Evolutionary conservation across 768 basidiomycete genomes (phyloP).

Genomic region (Coprinopsis strossmayeri): DNA sequence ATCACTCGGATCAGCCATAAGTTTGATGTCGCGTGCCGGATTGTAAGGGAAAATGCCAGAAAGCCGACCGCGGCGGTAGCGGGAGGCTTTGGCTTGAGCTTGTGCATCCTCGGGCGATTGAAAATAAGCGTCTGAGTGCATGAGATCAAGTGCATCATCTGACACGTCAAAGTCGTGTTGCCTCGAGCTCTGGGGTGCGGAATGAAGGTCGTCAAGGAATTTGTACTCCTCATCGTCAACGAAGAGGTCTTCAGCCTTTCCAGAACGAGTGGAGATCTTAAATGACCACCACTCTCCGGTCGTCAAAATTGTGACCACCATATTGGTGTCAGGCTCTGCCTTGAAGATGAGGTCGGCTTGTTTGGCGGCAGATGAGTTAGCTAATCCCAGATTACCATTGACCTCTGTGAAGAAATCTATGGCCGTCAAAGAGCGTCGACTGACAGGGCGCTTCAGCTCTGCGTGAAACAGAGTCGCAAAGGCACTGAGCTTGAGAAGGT

Average conservation of each 20-base stretch:
- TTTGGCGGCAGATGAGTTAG: not conserved
- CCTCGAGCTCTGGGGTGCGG: too few relatives aligned
- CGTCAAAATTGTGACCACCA: not conserved
- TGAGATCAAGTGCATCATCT: too few relatives aligned
- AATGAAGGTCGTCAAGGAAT: not conserved
- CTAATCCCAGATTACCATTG: not conserved
- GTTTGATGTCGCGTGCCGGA: too few relatives aligned
- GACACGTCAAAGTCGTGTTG: too few relatives aligned
- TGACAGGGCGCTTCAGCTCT: not conserved
- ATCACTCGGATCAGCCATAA: too few relatives aligned
- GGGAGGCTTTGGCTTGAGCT: too few relatives aligned
- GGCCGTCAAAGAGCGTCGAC: too few relatives aligned
- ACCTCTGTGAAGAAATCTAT: not conserved
- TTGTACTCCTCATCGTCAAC: not conserved
- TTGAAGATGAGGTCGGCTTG: not conserved
- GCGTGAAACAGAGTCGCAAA: not conserved
- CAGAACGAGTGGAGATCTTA: not conserved
- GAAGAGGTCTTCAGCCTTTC: not conserved
- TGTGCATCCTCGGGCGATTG: too few relatives aligned
- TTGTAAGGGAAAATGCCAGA: too few relatives aligned
- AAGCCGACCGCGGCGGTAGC: too few relatives aligned
- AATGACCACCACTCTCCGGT: not conserved
- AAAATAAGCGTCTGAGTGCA: too few relatives aligned
- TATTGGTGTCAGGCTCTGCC: not conserved
- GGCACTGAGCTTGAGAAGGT: not conserved